Evolutionary conservation across 2,329 filamentous ascomycete species (phyloP).

Genomic region (Ophiostoma tasmaniense): DNA sequence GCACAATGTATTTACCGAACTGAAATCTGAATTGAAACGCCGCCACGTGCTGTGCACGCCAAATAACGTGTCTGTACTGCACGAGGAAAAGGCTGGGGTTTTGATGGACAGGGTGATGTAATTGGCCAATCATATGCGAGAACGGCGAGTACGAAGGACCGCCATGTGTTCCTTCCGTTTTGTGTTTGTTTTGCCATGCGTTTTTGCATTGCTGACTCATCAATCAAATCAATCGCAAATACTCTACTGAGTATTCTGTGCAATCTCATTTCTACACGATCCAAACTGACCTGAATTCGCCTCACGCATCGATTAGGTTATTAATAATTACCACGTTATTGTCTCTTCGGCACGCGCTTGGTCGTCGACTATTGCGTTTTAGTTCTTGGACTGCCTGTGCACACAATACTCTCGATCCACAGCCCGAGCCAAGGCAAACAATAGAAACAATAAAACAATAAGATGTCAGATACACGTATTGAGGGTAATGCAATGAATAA

Average conservation of each 20-base stretch:
- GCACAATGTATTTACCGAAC: not conserved
- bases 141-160: not conserved
- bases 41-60: conserved; percentile 14
- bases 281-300: not conserved
- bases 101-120: not conserved
- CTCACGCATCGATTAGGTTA: not conserved
- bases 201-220: no score
- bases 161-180: conserved; percentile 1
- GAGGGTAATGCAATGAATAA: not conserved
- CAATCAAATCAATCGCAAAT: no score
- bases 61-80: conserved; percentile 5
- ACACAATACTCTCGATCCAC: not conserved
- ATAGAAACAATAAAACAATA: not conserved
- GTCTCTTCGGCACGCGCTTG: not conserved
- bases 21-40: conserved; percentile 8
- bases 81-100: not conserved
- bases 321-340: not conserved
- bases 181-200: not conserved
- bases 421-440: not conserved
- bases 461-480: not conserved
- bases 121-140: not conserved
- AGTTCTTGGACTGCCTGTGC: not conserved
- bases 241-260: no score
- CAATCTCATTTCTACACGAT: not conserved
- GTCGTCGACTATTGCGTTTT: not conserved